These are phyloP conservation scores for Radiomyces spectabilis DNA, from an alignment of 192 early-diverging fungal species.

Conservation along the genomic window DNA sequence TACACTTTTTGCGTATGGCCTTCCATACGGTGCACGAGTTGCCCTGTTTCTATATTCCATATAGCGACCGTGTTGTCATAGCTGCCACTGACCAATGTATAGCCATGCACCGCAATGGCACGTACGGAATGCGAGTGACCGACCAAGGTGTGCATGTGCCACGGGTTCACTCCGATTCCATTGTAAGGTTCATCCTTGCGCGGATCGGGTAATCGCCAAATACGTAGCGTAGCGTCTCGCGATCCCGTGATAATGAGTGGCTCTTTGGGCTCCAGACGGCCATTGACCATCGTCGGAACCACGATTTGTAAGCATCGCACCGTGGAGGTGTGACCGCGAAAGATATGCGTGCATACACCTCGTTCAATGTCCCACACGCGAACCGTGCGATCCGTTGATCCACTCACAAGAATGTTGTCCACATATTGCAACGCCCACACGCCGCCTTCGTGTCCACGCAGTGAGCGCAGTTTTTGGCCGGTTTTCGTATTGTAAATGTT, in stretches of 20 bases:
- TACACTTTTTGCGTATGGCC: slow-evolving; percentile 96
- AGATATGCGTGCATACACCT: slow-evolving; percentile 84
- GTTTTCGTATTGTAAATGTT: slow-evolving; percentile 87
- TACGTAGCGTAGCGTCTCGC: slow-evolving; percentile 86
- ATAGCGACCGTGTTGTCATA: slow-evolving; percentile 89
- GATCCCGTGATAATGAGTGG: slow-evolving; percentile 93
- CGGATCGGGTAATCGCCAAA: slow-evolving; percentile 78
- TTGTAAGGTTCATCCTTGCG: background rate
- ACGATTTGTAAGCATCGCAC: slow-evolving; percentile 92
- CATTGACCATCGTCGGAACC: slow-evolving; percentile 58
- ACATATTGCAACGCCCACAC: slow-evolving; percentile 96
- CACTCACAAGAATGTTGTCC: slow-evolving; percentile 85
- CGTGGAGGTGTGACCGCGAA: slow-evolving; percentile 90
- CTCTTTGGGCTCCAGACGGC: slow-evolving; percentile 51
- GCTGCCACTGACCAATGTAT: slow-evolving; percentile 81
- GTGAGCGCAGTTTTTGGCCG: slow-evolving; percentile 60
- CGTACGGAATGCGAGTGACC: slow-evolving; percentile 89
- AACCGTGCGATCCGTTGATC: slow-evolving; percentile 95
- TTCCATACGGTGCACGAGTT: slow-evolving; percentile 57
- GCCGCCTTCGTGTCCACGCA: slow-evolving; percentile 89
- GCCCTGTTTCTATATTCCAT: slow-evolving; percentile 81
- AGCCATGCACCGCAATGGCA: slow-evolving; percentile 85
- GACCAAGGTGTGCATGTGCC: slow-evolving; percentile 65
- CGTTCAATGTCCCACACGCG: slow-evolving; percentile 94
- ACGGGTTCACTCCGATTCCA: slow-evolving; percentile 59